These are phyloP conservation scores for Colletotrichum caudatum DNA, from an alignment of 2,329 filamentous ascomycete species.

Conservation along the genomic window DNA sequence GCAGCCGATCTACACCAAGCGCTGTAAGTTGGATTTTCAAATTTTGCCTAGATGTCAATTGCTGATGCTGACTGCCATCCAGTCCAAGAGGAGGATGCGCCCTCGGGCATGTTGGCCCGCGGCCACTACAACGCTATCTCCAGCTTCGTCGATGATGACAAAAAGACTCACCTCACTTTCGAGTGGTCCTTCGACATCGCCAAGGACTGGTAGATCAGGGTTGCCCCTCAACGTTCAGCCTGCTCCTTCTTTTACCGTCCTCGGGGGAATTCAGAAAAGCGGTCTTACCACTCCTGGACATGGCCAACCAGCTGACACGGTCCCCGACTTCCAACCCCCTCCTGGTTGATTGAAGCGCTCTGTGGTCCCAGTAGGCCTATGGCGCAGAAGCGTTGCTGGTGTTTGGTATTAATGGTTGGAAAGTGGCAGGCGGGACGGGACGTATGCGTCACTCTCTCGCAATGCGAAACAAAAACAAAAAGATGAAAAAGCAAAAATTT, in stretches of 20 bases:
- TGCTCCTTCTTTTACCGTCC: not conserved
- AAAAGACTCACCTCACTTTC: conserved; percentile 89
- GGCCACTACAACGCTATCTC: conserved; percentile 91
- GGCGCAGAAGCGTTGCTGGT: not conserved
- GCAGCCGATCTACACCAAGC: conserved; percentile 87
- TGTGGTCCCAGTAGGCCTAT: not conserved
- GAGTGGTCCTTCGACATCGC: conserved; percentile 97
- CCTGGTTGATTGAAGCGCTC: not conserved
- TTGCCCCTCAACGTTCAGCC: not conserved
- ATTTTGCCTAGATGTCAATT: not conserved
- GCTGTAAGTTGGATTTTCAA: conserved; percentile 73
- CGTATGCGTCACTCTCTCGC: not conserved
- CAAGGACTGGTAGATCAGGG: conserved; percentile 83
- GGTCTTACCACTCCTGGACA: not conserved
- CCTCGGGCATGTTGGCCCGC: conserved; percentile 88
- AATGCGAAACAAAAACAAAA: not conserved
- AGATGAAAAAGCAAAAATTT: not conserved
- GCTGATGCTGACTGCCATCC: conserved; percentile 34
- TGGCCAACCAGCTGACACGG: not conserved
- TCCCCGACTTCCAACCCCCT: no score
- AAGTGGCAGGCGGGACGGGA: conserved; percentile 10
- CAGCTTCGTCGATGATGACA: conserved; percentile 95
- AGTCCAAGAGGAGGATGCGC: conserved; percentile 94
- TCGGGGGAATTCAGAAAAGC: not conserved
- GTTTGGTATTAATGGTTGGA: not conserved